A percentile compares a stretch with the other conserved stretches of the same genome.
phyloP scores from a whole-genome alignment of 345 rosid genomes.

The Viola odorata region DNA sequence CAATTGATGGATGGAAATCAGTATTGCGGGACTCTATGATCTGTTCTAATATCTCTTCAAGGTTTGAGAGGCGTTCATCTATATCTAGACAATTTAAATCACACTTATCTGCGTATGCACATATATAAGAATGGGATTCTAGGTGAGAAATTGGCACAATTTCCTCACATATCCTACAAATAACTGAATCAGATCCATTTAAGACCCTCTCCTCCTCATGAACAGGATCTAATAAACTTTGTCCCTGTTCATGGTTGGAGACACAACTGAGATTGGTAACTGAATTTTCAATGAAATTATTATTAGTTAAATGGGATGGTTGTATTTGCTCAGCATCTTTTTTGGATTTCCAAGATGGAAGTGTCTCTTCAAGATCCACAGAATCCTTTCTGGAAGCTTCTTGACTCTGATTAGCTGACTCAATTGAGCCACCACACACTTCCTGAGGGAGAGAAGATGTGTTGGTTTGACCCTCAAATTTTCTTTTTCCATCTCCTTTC shows the following conservation, averaged over 20 bases:
- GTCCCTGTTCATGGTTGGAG: constrained; percentile 33
- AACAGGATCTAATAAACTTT: constrained; percentile 5
- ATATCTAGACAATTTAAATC: constrained; percentile 59
- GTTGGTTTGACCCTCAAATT: constrained; percentile 19
- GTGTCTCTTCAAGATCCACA: constrained; percentile 24
- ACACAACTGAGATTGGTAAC: constrained; percentile 13
- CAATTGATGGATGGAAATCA: constrained; percentile 38
- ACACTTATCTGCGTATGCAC: constrained; percentile 87
- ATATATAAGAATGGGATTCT: constrained; percentile 79
- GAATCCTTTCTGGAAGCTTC: constrained; percentile 27
- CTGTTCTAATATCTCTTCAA: constrained; percentile 70
- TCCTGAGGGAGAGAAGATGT: constrained; percentile 27
- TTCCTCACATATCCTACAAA: constrained; percentile 81
- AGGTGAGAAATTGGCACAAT: constrained; percentile 58
- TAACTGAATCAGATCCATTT: constrained; percentile 48
- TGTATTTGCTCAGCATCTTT: constrained; percentile 25
- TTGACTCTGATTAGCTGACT: constrained; percentile 28
- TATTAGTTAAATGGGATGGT: constrained; percentile 26
- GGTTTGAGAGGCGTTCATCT: constrained; percentile 65
- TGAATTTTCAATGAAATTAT: constrained; percentile 19
- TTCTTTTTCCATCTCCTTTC: constrained; percentile 26
- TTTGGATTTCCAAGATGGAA: constrained; percentile 26
- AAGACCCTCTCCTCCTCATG: constrained; percentile 19
- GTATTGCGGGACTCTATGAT: constrained; percentile 55
- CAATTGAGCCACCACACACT: constrained; percentile 12